Percentiles rank a stretch among this genome's conserved stretches.
phyloP scores from a whole-genome alignment of 2,329 filamentous ascomycete genomes.

The Rugonectria rugulosa region DNA sequence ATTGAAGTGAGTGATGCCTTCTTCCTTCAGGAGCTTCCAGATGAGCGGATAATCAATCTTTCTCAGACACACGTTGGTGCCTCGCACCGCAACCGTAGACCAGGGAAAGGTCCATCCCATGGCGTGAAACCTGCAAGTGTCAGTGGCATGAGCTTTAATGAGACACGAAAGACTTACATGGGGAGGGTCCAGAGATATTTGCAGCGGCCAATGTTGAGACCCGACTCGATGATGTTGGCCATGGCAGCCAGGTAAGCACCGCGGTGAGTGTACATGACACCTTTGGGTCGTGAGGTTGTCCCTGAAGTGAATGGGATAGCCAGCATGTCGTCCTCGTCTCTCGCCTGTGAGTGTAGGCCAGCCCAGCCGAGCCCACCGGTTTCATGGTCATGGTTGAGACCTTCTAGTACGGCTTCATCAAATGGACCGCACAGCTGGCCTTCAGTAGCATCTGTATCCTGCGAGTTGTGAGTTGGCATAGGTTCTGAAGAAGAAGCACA shows the following conservation, averaged over 20 bases:
- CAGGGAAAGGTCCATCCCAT: conserved; percentile 89
- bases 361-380: conserved; percentile 77
- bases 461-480: conserved; percentile 33
- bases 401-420: conserved; percentile 83
- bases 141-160: not conserved
- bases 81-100: conserved; percentile 90
- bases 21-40: conserved; percentile 86
- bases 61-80: conserved; percentile 92
- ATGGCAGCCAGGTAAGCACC: conserved; percentile 85
- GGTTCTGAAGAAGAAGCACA: not conserved
- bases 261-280: conserved; percentile 90
- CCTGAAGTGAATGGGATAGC: conserved; percentile 94
- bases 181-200: conserved; percentile 92
- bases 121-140: conserved; percentile 63
- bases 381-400: conserved; percentile 74
- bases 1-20: conserved; percentile 93
- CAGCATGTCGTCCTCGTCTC: conserved; percentile 81
- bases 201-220: conserved; percentile 78
- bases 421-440: conserved; percentile 81
- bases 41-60: conserved; percentile 96
- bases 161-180: conserved; percentile 68
- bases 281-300: conserved; percentile 90
- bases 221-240: conserved; percentile 88
- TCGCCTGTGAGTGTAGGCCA: conserved; percentile 73
- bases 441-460: conserved; percentile 80